Evolutionary conservation across 2,329 filamentous ascomycete genomes (phyloP), one percentile per base, ranked within the genome.

Genomic region (Colletotrichum karsti): DNA sequence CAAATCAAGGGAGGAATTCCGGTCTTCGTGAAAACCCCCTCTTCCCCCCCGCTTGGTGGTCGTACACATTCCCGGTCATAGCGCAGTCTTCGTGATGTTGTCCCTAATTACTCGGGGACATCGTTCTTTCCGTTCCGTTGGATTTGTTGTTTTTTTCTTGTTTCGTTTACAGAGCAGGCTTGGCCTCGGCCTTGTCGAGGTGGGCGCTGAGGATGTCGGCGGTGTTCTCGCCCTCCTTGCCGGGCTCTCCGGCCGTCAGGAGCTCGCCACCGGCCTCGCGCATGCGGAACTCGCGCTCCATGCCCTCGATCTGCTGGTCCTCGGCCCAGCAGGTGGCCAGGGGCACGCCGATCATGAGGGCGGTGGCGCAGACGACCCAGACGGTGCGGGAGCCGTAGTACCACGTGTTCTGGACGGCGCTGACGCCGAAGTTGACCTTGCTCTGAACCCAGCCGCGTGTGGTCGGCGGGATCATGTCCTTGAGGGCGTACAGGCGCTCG

Each of bases 281-380:
- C 93, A 97, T 96, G 81, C 92, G 91, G 89, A 95, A 94, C 85
- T 98, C 95, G 81, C 94, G 91, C 90, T 99, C 96, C 94, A 98
- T 97, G 85, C 97, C 95, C 72, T 95, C 87, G 79, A 97, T 90
- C 85, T 97, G 93, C 87, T 98, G 94, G 86, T 99, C 96, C 86
- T 99, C 96, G 71, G 92, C 91, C 79, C 94, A 95, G 66, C 94
- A 95, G 73, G 99, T 86, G 67, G 94, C 95, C 87, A 94, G 98
- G 63, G 96, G 96, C 57, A 98, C 94, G 74, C 94, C 95, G 71
- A 98, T 84, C 78, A 99, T 85, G 77, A 99, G 88, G 68, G 93
- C 94, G 70, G 92, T 95, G 72, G 95, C 97, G 82, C 91, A 94
- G 67, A 99, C 84, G 63, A 98, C 91, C 94, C 94, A 99, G 73